Evolutionary conservation across 192 early-diverging fungal genomes (phyloP).

Genomic region (Linnemannia hyalina): DNA sequence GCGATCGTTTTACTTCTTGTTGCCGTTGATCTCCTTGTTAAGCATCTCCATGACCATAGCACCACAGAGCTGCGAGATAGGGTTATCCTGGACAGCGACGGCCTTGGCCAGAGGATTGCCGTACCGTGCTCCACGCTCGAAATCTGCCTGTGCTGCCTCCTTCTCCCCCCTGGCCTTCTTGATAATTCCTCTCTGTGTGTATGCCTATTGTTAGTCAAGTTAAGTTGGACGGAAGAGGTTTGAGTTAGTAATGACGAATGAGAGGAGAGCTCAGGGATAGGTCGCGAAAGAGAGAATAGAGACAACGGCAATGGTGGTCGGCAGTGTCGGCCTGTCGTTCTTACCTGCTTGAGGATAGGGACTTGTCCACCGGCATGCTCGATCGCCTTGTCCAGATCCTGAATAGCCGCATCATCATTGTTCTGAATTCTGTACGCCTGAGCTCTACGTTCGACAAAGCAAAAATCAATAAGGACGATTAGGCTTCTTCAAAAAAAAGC

Average conservation of each 20-base stretch:
- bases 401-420: constrained; percentile 49
- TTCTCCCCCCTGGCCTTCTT: constrained; percentile 58
- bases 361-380: constrained; percentile 54
- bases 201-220: constrained; percentile 40
- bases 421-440: constrained; percentile 62
- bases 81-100: constrained; percentile 63
- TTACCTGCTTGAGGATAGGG: constrained; percentile 57
- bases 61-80: constrained; percentile 55
- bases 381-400: constrained; percentile 62
- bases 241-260: neutral
- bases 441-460: constrained; percentile 37
- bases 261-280: neutral
- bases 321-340: neutral
- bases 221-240: neutral
- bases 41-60: constrained; percentile 60
- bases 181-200: constrained; percentile 66
- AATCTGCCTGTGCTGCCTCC: constrained; percentile 60
- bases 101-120: constrained; percentile 65
- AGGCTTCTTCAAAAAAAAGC: neutral
- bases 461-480: neutral
- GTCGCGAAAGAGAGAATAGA: neutral
- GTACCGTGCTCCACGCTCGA: constrained; percentile 61
- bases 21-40: constrained; percentile 41
- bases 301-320: neutral
- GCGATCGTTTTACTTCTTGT: constrained; percentile 1